Evolutionary conservation across 1,284 basidiomycete genomes (phyloP).

Genomic region (Fomitopsis betulina): DNA sequence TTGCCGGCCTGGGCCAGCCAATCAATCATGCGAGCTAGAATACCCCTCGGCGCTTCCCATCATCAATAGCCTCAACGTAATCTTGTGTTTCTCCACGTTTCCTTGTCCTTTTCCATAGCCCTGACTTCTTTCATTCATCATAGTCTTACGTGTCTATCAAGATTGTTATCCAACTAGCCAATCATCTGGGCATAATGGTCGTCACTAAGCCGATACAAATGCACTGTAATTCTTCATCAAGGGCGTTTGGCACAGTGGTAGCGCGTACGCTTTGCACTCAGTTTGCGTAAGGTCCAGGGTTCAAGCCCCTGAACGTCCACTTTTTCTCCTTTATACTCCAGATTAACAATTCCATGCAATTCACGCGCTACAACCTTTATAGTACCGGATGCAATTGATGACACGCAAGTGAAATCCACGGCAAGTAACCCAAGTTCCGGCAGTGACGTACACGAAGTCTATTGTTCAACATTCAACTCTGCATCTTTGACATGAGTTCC

Average conservation of each 20-base stretch:
- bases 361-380: neutral
- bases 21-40: slow-evolving; percentile 25
- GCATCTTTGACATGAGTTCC: neutral
- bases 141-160: neutral
- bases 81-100: neutral
- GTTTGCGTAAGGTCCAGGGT: neutral
- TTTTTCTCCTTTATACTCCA: neutral
- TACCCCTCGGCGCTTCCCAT: slow-evolving; percentile 13
- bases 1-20: slow-evolving; percentile 18
- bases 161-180: neutral
- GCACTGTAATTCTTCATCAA: neutral
- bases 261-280: neutral
- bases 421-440: neutral
- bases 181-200: too few species aligned
- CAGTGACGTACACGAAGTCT: neutral
- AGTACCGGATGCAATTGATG: neutral
- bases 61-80: slow-evolving; percentile 6
- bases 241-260: slow-evolving; percentile 1
- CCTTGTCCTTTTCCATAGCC: neutral
- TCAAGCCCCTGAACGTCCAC: slow-evolving; percentile 1
- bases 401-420: neutral
- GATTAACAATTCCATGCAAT: too few species aligned
- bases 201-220: too few species aligned
- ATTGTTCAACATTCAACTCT: neutral
- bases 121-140: neutral